Evolutionary conservation across 2,329 filamentous ascomycete genomes (phyloP), one percentile per base, ranked within the genome.

Genomic region (Aureobasidium pullulans): DNA sequence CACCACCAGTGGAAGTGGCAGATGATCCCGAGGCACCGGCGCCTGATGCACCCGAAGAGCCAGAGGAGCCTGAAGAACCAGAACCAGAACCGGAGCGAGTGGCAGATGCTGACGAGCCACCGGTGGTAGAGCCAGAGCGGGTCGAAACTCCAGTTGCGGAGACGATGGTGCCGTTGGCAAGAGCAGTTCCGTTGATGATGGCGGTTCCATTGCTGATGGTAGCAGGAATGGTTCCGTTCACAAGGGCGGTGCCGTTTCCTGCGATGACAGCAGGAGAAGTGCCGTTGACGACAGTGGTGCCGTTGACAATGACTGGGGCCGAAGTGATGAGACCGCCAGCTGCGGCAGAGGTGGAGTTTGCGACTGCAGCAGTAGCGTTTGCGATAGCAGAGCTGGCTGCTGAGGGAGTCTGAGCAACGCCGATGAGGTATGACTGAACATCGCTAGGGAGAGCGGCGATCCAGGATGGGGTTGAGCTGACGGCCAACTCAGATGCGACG

Each of bases 381-480:
- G 63, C 52, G 62, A 60, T 59, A 48, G 62, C 61, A 31, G 60
- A 60, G 57, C 61, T 60, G 66, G 68, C 61, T 58, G 57, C 63
- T 28, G 63, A 57, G 23, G 71, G 64, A 11, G 2, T 40, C 32
- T 47, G 10, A 11, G 43, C 43, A 40, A 31, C 15, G 34, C 54
- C 43, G 29, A 75, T 66, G 47, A 79, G 69, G 62, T 73, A 73
- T 47, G 67, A 73, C 70, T 79, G 72, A 48, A 79, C 71, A 59
- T 76, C 74, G 46, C 70, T 65, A 6, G 77, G 77, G 3, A 79
- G 72, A 8, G 72, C 70, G 8, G 70, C 66, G 68, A 76, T 79
- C 77, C 77, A 79, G 3, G 67, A 62, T 16, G 77, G 76, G 16
- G 73, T 74, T 32, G 70, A 66, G 65, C 76, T 74, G 34, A 73